phyloP scores from a whole-genome alignment of 2,329 filamentous ascomycete species.

The Epicoccum nigrum region DNA sequence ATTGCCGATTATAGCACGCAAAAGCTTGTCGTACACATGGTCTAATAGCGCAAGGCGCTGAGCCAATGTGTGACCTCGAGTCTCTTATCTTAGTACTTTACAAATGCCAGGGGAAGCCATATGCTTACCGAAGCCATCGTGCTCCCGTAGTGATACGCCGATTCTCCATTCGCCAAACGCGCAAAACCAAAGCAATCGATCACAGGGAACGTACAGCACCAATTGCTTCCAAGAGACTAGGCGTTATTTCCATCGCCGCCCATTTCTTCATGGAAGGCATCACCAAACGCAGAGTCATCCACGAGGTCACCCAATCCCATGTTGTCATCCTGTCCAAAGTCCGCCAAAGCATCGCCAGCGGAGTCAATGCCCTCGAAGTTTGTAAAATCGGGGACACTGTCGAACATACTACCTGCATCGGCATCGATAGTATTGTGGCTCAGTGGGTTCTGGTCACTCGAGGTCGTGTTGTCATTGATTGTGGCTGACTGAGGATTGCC shows the following conservation, averaged over 20 bases:
- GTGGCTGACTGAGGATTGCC: constrained; percentile 26
- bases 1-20: not conserved
- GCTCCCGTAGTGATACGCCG: not conserved
- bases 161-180: constrained; percentile 8
- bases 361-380: constrained; percentile 46
- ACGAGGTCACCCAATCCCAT: constrained; percentile 46
- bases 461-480: constrained; percentile 24
- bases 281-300: constrained; percentile 49
- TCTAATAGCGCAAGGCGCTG: constrained; percentile 2
- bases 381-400: constrained; percentile 42
- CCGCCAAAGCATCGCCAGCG: constrained; percentile 48
- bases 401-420: constrained; percentile 46
- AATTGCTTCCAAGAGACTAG: constrained; percentile 12
- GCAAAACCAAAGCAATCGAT: not conserved
- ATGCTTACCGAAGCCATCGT: not conserved
- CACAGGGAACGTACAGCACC: not conserved
- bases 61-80: not conserved
- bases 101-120: constrained; percentile 1
- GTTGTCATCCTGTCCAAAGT: constrained; percentile 46
- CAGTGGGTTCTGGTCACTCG: constrained; percentile 23
- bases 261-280: constrained; percentile 48
- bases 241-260: constrained; percentile 37
- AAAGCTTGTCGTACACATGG: constrained; percentile 3
- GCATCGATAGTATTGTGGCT: constrained; percentile 34
- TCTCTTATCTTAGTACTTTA: constrained; percentile 4